Conservation (phyloP, 257 asterid genomes). For the Perilla frutescens region DNA sequence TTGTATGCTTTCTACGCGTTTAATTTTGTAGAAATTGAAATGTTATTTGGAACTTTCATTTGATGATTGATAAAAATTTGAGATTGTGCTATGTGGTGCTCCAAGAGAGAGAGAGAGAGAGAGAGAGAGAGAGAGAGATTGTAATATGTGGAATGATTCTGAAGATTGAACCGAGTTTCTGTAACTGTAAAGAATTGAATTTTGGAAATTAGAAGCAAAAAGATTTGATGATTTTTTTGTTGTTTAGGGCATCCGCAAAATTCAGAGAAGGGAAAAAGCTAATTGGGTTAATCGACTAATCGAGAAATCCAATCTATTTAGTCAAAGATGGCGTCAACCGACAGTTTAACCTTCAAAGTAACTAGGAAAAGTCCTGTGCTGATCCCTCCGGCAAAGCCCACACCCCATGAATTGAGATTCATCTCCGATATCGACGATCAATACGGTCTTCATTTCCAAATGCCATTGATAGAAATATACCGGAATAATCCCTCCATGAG, state of each 20-base stretch:
- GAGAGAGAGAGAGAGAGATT: no score
- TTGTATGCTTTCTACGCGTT: no score
- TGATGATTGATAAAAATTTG: background rate
- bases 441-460: conserved; percentile 62
- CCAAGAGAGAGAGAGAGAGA: no score
- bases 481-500: conserved; percentile 30
- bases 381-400: conserved; percentile 58
- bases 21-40: no score
- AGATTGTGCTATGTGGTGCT: no score
- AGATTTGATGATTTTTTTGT: background rate
- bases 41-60: background rate
- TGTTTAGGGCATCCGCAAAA: background rate
- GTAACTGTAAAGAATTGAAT: background rate
- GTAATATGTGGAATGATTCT: no score
- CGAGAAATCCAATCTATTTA: background rate
- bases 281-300: background rate
- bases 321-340: conserved; percentile 39
- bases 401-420: conserved; percentile 55
- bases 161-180: background rate
- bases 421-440: conserved; percentile 77
- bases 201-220: background rate
- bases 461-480: conserved; percentile 58
- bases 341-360: conserved; percentile 47
- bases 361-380: conserved; percentile 50
- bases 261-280: background rate